Evolutionary conservation across 169 alveolate species (phyloP), one percentile per base, ranked within the genome.

Genomic region (Blepharisma undulans): DNA sequence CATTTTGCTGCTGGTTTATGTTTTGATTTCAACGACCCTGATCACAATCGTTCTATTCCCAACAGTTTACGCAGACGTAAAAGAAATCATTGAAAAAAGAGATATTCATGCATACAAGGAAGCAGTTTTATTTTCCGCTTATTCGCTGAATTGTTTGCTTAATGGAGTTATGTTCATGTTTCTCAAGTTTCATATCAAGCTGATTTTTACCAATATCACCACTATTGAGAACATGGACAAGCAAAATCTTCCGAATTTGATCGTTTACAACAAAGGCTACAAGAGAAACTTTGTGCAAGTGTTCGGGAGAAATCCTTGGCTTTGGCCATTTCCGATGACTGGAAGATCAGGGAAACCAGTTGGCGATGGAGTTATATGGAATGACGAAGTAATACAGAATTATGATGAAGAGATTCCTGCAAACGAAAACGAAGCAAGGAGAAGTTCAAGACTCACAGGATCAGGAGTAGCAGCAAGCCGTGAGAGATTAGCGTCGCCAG

Each of bases 351-450:
- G 98, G 34, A 95, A 95, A 80, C 98, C 98, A 1, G 89, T 85
- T 12, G 98, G 98, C 21, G 98, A 97, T 93, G 98, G 98, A 34
- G 93, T 97, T 33, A 91, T 87, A 25, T 97, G 98, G 98, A 93
- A 91, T 22, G 84, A 60, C 29, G 77, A 82, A 59, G 48, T 19
- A 18, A 4, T 78, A 2, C 29, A 72, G 6, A 27, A 88, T 8
- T n/a, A 10, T 4, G 87, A 88, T 4, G 87, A 72, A 60, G 90
- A 86, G 29, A 82, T 86, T 18, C 90, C 90, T 30, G 82, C 29
- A 22, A 86, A 86, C n/a, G 90, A 86, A 86, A 36, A 29, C 25
- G 90, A 86, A 29, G 60, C 34, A 22, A 78, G 86, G 14, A 82
- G 60, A n/a, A 78, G 86, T 22, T 29, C 34, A 32, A 78, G 61